Base-by-base conservation (phyloP, 352 stramenopile species). In the Pythium aristosporum region DNA sequence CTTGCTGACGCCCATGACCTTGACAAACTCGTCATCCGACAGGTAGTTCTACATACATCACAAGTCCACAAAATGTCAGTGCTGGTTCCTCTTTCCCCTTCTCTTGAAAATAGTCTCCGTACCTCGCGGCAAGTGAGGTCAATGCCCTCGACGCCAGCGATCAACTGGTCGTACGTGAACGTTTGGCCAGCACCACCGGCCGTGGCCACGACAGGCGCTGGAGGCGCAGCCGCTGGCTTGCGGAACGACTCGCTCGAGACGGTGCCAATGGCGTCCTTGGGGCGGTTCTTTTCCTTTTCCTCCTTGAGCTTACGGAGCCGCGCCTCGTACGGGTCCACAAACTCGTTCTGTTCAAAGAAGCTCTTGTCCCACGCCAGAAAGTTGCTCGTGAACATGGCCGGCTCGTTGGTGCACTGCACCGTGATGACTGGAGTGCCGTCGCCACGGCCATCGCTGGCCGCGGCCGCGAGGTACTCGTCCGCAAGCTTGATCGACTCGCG, bases 311-410 rank as follows among this genome's bases (percentile, higher is more conserved):
- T 88, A 55, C 80, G 74, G 13, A 97, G 73, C 28, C 87, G 88
- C 21, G 83, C 77, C 73, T 94, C 77, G 72, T 97, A 98, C 50
- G 91, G 91, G 71, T 98, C 91, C 46, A 95, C 61, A 52, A 97
- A 98, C 54, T 88, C 76, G 52, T 77, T 88, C 72, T 96, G 89
- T n/a, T 77, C 74, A 60, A 94, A 89, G 43, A 91, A 86, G 9
- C 76, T 60, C 36, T 70, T 65, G 73, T 98, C 89, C 91, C 91
- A 98, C 3, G 86, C 91, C 50, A 92, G 56, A 68, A 98, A 98
- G 77, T 97, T 89, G 73, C 79, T 87, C 44, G 86, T 96, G 74
- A 98, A 98, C 74, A 97, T 82, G 3, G 85, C 66, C 25, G 91
- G 89, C 71, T 98, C 91, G 50, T 74, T 87, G 62, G 80, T 83